Evolutionary conservation across 495 filamentous ascomycete genomes (phyloP), one percentile per base, ranked within the genome.

Genomic region (Lophium mytilinum): DNA sequence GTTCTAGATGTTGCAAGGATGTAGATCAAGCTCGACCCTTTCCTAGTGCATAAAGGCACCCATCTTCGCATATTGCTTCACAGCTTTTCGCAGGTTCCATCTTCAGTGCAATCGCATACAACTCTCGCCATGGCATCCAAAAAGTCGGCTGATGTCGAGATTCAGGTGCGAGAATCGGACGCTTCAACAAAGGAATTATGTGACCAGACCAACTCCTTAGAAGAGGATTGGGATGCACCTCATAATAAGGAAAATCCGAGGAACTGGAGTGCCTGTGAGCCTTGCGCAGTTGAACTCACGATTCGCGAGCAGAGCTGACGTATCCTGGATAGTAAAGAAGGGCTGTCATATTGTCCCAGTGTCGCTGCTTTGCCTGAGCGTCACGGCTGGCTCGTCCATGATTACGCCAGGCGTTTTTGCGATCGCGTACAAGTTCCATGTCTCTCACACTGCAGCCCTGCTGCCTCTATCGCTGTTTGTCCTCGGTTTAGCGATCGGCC

Each of bases 401-500:
- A 69, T 58, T 55, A 69, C 71, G 8, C 71, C 71, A 0, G 67
- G 58, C 8, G 37, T 56, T 0, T 19, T 61, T 0, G 59, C 71
- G 42, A 63, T 73, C 33, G 61, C 47, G 36, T 14, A 49, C 21
- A 24, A 61, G 12, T 73, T 72, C 50, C 11, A 63, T 37, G 60
- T 71, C 36, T 68, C 68, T 4, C 37, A 46, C 10, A 70, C 67
- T 5, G 66, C 58, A 0, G 64, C 71, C 15, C 34, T 73, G 37
- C 37, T 69, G 0, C 55, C 57, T 21, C 62, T 73, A 8, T 62
- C 69, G 6, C 51, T 72, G 11, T 74, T 66, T 48, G 53, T 62
- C 14, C 50, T 72, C n/a, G 71, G 68, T 6, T 63, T 74, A 1
- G 71, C 50, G 14, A 61, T 67, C 36, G 71, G 69, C 0, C 71